A percentile compares a stretch with the other conserved stretches of the same genome.
Evolutionary conservation across 1,284 basidiomycete genomes (phyloP).

Genomic region (Phellopilus nigrolimitatus): DNA sequence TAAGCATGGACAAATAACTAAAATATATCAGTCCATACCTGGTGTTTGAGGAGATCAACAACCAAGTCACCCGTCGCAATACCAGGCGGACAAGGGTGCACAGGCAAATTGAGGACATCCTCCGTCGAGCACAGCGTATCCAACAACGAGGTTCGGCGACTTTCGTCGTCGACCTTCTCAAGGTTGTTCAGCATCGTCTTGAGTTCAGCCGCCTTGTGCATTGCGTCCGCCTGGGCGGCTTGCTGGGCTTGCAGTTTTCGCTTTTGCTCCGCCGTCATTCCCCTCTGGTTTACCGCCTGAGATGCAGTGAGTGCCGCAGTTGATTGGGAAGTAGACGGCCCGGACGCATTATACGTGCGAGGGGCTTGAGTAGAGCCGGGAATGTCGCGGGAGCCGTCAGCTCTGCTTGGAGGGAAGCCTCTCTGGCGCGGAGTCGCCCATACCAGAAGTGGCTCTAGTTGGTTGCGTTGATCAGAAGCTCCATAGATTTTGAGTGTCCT

Average conservation of each 20-base stretch:
- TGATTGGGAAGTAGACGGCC: slow-evolving; percentile 22
- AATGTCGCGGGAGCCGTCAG: slow-evolving; percentile 25
- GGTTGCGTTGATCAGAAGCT: slow-evolving; percentile 47
- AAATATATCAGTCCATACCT: slow-evolving; percentile 52
- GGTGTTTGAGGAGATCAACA: slow-evolving; percentile 75
- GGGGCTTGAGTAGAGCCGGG: slow-evolving; percentile 22
- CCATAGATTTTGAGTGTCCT: slow-evolving; percentile 74
- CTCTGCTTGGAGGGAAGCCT: slow-evolving; percentile 40
- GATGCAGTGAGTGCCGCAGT: slow-evolving; percentile 22
- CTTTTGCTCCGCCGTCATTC: slow-evolving; percentile 29
- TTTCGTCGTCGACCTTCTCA: slow-evolving; percentile 75
- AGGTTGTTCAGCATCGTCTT: slow-evolving; percentile 58
- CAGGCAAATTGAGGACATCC: slow-evolving; percentile 63
- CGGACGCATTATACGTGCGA: slow-evolving; percentile 19
- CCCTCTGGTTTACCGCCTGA: slow-evolving; percentile 23
- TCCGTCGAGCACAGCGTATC: slow-evolving; percentile 64
- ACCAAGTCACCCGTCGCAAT: slow-evolving; percentile 55
- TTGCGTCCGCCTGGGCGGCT: slow-evolving; percentile 43
- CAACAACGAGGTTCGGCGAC: slow-evolving; percentile 61
- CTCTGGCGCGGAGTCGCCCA: slow-evolving; percentile 72
- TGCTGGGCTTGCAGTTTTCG: slow-evolving; percentile 33
- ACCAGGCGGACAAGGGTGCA: slow-evolving; percentile 65
- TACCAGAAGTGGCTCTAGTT: slow-evolving; percentile 60
- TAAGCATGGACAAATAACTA: slow-evolving; percentile 18
- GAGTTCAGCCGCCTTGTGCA: slow-evolving; percentile 58